phyloP scores from a whole-genome alignment of 306 rosid genomes.

The Parietaria judaica region DNA sequence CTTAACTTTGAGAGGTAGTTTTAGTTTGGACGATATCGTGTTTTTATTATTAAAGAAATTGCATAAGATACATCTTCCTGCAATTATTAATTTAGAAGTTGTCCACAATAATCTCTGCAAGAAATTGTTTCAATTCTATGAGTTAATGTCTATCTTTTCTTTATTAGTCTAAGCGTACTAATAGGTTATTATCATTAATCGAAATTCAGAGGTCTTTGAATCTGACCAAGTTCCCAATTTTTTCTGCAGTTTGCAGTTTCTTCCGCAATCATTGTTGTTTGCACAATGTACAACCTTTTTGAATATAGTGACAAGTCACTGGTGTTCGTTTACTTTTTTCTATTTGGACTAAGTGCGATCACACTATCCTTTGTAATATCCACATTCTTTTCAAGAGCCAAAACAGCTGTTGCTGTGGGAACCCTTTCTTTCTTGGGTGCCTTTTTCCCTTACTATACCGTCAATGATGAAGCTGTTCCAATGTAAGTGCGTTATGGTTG shows the following conservation, averaged over 20 bases:
- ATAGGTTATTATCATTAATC: no score
- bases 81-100: no score
- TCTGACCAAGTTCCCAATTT: conserved; percentile 1
- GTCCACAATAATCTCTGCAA: no score
- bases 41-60: no score
- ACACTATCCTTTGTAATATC: conserved; percentile 87
- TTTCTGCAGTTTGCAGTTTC: conserved; percentile 75
- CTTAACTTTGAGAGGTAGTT: no score
- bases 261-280: conserved; percentile 65
- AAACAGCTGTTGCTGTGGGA: conserved; percentile 98
- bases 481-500: conserved; percentile 39
- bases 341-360: conserved; percentile 87
- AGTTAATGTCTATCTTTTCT: no score
- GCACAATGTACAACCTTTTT: conserved; percentile 82
- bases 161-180: no score
- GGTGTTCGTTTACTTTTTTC: conserved; percentile 85
- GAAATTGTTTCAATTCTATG: no score
- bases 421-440: conserved; percentile 79
- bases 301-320: conserved; percentile 84
- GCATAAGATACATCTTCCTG: no score
- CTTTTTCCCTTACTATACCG: conserved; percentile 88
- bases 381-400: conserved; percentile 79
- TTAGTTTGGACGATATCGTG: no score
- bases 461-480: conserved; percentile 65
- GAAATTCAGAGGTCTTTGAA: no score